phyloP scores from a whole-genome alignment of 208 protist genomes.

The Trypanosoma melophagium region DNA sequence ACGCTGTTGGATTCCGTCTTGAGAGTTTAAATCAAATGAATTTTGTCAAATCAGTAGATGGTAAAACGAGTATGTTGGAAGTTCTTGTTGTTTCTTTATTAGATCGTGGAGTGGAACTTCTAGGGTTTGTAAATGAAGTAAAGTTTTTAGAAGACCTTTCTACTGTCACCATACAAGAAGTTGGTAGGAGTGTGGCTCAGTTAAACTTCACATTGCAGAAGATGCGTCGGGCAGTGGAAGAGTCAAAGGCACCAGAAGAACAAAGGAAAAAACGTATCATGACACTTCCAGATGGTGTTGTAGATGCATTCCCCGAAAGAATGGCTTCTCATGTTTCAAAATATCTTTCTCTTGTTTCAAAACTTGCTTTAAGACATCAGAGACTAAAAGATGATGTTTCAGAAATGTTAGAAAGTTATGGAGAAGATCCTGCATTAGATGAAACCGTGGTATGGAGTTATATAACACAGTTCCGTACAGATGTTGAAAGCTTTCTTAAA shows the following conservation, averaged over 20 bases:
- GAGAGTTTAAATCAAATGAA: slow-evolving; percentile 70
- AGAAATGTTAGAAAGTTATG: slow-evolving; percentile 68
- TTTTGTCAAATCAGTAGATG: slow-evolving; percentile 71
- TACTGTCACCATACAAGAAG: slow-evolving; percentile 40
- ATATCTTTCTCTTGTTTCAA: slow-evolving; percentile 37
- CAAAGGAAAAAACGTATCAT: slow-evolving; percentile 38
- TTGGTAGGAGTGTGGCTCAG: slow-evolving; percentile 59
- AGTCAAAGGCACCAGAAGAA: slow-evolving; percentile 45
- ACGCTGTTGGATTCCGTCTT: slow-evolving; percentile 67
- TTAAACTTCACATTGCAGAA: slow-evolving; percentile 68
- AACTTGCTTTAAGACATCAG: slow-evolving; percentile 64
- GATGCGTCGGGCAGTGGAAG: slow-evolving; percentile 68
- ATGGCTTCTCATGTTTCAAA: slow-evolving; percentile 32
- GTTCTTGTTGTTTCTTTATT: slow-evolving; percentile 55
- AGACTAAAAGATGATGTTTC: slow-evolving; percentile 65
- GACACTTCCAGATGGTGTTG: slow-evolving; percentile 15
- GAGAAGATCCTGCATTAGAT: slow-evolving; percentile 63
- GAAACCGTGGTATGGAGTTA: slow-evolving; percentile 65
- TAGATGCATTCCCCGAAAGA: slow-evolving; percentile 45
- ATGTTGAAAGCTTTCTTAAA: slow-evolving; percentile 45
- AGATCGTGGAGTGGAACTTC: slow-evolving; percentile 32
- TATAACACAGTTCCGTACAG: slow-evolving; percentile 53
- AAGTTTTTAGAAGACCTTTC: slow-evolving; percentile 28
- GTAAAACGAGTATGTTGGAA: slow-evolving; percentile 74
- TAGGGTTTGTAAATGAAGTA: slow-evolving; percentile 60